These are phyloP conservation scores for Pseudoneurospora amorphoporcata DNA, from an alignment of 495 filamentous ascomycete genomes.

Conservation along the genomic window DNA sequence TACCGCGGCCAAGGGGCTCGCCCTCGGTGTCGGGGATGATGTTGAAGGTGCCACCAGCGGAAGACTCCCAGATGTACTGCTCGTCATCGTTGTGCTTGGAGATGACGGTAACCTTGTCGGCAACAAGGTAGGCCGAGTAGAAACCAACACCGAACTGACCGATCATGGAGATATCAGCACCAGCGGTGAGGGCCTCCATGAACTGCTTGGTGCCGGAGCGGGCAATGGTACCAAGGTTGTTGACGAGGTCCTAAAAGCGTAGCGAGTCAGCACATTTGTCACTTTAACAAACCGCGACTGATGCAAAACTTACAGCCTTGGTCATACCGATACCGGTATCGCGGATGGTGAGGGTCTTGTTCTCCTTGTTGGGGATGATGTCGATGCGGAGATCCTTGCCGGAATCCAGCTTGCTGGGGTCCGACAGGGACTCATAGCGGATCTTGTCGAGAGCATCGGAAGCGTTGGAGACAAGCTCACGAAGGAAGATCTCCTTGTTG, in stretches of 20 bases:
- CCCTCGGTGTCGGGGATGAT: slow-evolving; percentile 84
- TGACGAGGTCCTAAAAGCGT: slow-evolving; percentile 71
- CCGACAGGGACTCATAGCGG: slow-evolving; percentile 93
- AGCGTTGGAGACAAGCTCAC: slow-evolving; percentile 94
- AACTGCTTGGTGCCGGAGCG: slow-evolving; percentile 99
- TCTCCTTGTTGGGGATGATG: slow-evolving; percentile 92
- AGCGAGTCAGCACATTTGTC: slow-evolving; percentile 12
- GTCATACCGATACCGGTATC: slow-evolving; percentile 99
- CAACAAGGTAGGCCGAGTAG: slow-evolving; percentile 99
- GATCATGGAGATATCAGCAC: slow-evolving; percentile 99
- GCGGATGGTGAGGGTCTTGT: slow-evolving; percentile 91
- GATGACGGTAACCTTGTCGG: slow-evolving; percentile 87
- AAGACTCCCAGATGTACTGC: slow-evolving; percentile 99
- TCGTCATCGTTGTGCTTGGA: slow-evolving; percentile 99
- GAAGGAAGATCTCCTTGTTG: slow-evolving; percentile 99
- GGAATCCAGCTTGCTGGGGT: slow-evolving; percentile 90
- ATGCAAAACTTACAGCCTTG: slow-evolving; percentile 72
- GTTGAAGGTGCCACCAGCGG: slow-evolving; percentile 94
- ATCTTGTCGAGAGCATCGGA: slow-evolving; percentile 99
- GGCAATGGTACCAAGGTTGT: slow-evolving; percentile 99
- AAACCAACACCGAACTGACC: slow-evolving; percentile 99
- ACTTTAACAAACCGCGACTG: background rate
- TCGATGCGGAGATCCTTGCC: slow-evolving; percentile 97
- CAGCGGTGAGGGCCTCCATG: slow-evolving; percentile 97
- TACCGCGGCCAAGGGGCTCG: slow-evolving; percentile 83